Evolutionary conservation across 768 basidiomycete species (phyloP).

Genomic region (Boletus pseudopeckii): DNA sequence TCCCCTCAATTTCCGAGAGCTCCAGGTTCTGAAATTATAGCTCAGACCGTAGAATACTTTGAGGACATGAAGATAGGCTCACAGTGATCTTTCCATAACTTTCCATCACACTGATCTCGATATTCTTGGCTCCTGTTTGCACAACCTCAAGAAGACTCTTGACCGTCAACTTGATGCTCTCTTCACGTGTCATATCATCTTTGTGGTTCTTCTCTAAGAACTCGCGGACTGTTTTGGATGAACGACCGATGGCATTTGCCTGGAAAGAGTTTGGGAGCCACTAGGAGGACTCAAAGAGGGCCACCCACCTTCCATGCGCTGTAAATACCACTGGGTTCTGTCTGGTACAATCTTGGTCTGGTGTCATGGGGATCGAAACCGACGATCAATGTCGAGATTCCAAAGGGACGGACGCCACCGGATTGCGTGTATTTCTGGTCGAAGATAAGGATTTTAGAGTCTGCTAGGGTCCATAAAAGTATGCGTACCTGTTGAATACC

Average conservation of each 20-base stretch:
- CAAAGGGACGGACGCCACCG: slow-evolving; percentile 97
- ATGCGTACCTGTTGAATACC: slow-evolving; percentile 91
- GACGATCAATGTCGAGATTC: slow-evolving; percentile 93
- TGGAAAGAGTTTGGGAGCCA: slow-evolving; percentile 29
- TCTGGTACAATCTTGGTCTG: slow-evolving; percentile 88
- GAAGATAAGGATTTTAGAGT: background rate
- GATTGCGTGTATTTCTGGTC: slow-evolving; percentile 93
- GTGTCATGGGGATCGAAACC: slow-evolving; percentile 95
- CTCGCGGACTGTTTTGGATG: slow-evolving; percentile 97
- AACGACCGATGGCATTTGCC: slow-evolving; percentile 98
- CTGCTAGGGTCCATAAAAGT: background rate
- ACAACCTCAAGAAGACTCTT: slow-evolving; percentile 97
- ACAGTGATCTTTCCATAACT: slow-evolving; percentile 92
- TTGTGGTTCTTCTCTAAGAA: slow-evolving; percentile 98
- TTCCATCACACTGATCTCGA: slow-evolving; percentile 98
- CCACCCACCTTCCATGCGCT: slow-evolving; percentile 90
- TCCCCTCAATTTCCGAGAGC: slow-evolving; percentile 82
- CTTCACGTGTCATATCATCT: slow-evolving; percentile 83
- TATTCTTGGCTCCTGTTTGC: slow-evolving; percentile 99
- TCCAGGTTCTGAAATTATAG: slow-evolving; percentile 65
- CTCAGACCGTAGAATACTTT: background rate
- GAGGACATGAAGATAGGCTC: slow-evolving; percentile 17
- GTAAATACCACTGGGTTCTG: slow-evolving; percentile 97
- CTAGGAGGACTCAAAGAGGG: background rate
- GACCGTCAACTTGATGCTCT: slow-evolving; percentile 91